Evolutionary conservation across 345 rosid species (phyloP).

Genomic region (Corchorus olitorius): DNA sequence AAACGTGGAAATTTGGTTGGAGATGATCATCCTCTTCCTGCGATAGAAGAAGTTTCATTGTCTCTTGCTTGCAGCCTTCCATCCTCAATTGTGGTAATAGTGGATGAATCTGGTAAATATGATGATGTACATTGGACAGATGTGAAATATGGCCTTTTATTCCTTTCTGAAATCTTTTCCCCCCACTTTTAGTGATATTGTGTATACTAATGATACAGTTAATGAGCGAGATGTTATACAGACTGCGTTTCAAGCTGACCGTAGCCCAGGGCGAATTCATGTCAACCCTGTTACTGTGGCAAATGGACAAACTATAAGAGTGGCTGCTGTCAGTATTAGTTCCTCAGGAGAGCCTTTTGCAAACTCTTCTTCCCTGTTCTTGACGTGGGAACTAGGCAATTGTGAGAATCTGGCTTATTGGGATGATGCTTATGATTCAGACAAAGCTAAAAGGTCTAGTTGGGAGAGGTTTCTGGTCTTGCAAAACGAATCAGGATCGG

Average conservation of each 20-base stretch:
- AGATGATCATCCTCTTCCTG: slow-evolving; percentile 76
- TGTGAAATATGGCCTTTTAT: slow-evolving; percentile 5
- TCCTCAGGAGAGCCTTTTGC: slow-evolving; percentile 76
- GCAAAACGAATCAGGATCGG: slow-evolving; percentile 83
- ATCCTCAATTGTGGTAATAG: slow-evolving; percentile 65
- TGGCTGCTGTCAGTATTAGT: slow-evolving; percentile 79
- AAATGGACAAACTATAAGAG: slow-evolving; percentile 77
- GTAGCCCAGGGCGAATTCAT: slow-evolving; percentile 54
- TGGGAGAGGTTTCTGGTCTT: slow-evolving; percentile 88
- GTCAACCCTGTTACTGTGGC: slow-evolving; percentile 74
- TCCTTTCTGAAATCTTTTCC: not conserved
- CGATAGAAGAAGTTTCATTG: slow-evolving; percentile 60
- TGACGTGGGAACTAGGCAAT: slow-evolving; percentile 75
- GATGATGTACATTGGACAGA: slow-evolving; percentile 7
- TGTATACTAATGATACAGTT: slow-evolving; percentile 47
- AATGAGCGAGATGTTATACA: slow-evolving; percentile 62
- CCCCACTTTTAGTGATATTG: not conserved
- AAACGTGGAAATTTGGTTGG: slow-evolving; percentile 85
- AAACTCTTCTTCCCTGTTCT: slow-evolving; percentile 82
- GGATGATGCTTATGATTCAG: slow-evolving; percentile 56
- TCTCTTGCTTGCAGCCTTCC: slow-evolving; percentile 71
- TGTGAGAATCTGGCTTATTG: slow-evolving; percentile 77
- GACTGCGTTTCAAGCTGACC: slow-evolving; percentile 61
- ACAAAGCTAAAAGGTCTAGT: slow-evolving; percentile 44
- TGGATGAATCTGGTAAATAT: slow-evolving; percentile 85